A percentile compares a stretch with the other conserved stretches of the same genome.
Evolutionary conservation across 164 flowering plant species (phyloP).

Genomic region (Pachysandra terminalis): DNA sequence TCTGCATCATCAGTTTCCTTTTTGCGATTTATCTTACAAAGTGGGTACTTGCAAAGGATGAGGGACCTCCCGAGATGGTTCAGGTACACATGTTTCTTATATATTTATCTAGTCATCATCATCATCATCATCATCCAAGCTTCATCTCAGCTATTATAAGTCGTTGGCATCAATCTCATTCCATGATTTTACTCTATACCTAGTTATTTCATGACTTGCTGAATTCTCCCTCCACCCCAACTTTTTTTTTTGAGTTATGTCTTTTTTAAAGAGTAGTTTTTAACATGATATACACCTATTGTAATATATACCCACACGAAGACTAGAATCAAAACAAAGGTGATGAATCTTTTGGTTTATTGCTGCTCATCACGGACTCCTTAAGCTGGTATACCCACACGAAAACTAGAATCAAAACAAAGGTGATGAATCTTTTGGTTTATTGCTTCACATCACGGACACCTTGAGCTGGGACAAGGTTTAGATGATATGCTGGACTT

Average conservation of each 20-base stretch:
- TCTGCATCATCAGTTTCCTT: slow-evolving; percentile 82
- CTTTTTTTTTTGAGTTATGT: too few species aligned
- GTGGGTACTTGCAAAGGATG: slow-evolving; percentile 97
- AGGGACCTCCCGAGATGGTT: slow-evolving; percentile 98
- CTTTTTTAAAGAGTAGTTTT: too few species aligned
- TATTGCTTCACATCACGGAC: not conserved
- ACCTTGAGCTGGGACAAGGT: not conserved
- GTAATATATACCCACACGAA: not conserved
- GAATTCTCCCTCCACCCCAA: too few species aligned
- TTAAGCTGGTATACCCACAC: not conserved
- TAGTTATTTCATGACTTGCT: too few species aligned
- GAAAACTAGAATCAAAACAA: too few species aligned
- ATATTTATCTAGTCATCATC: not conserved
- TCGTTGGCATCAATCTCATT: too few species aligned
- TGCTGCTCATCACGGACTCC: not conserved
- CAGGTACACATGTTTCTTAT: slow-evolving; percentile 46
- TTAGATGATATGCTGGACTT: not conserved
- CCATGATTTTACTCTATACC: too few species aligned
- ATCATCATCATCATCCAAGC: too few species aligned
- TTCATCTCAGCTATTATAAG: too few species aligned
- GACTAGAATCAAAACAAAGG: too few species aligned
- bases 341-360: not conserved
- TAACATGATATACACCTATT: not conserved
- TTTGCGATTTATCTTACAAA: slow-evolving; percentile 74
- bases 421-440: not conserved